Evolutionary conservation across 225 moss, liverwort and hornwort genomes (phyloP).

Genomic region (Bryoerythrophyllum caledonicum): DNA sequence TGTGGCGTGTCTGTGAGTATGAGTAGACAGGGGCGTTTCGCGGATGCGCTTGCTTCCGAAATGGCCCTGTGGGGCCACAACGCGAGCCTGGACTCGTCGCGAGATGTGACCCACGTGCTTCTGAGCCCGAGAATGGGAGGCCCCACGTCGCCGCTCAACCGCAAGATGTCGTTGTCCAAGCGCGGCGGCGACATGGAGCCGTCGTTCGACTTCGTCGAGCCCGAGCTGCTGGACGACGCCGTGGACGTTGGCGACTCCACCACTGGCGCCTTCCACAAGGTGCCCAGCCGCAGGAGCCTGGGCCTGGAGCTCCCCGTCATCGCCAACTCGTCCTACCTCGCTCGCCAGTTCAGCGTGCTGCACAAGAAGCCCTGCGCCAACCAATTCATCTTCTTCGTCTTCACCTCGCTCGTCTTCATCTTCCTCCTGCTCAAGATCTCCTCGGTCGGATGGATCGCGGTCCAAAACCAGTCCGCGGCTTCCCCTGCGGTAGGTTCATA

Average conservation of each 20-base stretch:
- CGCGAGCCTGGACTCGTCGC: slow-evolving; percentile 2
- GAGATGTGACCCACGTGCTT: slow-evolving; percentile 66
- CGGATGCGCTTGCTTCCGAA: too few relatives aligned
- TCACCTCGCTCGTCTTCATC: slow-evolving; percentile 62
- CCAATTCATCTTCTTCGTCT: slow-evolving; percentile 55
- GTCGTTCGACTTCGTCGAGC: slow-evolving; percentile 26
- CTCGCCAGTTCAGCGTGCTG: slow-evolving; percentile 41
- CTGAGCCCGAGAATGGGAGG: slow-evolving; percentile 70
- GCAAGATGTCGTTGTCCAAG: slow-evolving; percentile 41
- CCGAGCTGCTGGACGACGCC: slow-evolving; percentile 23
- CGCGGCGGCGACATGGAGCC: slow-evolving; percentile 41
- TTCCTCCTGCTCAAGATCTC: slow-evolving; percentile 70
- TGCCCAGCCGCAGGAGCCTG: slow-evolving; percentile 45
- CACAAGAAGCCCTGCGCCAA: slow-evolving; percentile 52
- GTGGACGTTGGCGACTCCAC: slow-evolving; percentile 17
- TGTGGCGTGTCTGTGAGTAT: slow-evolving; percentile 16
- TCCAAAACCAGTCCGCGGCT: slow-evolving; percentile 49
- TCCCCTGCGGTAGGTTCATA: slow-evolving; percentile 27
- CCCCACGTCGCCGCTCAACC: slow-evolving; percentile 66
- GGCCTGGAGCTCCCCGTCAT: slow-evolving; percentile 33
- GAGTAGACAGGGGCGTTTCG: slow-evolving; percentile 11
- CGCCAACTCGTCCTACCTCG: not conserved
- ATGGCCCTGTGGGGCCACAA: slow-evolving; percentile 47
- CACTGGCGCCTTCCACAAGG: slow-evolving; percentile 22
- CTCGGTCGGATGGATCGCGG: slow-evolving; percentile 67